phyloP scores from a whole-genome alignment of 768 basidiomycete genomes.

The Tricholoma bakamatsutake region DNA sequence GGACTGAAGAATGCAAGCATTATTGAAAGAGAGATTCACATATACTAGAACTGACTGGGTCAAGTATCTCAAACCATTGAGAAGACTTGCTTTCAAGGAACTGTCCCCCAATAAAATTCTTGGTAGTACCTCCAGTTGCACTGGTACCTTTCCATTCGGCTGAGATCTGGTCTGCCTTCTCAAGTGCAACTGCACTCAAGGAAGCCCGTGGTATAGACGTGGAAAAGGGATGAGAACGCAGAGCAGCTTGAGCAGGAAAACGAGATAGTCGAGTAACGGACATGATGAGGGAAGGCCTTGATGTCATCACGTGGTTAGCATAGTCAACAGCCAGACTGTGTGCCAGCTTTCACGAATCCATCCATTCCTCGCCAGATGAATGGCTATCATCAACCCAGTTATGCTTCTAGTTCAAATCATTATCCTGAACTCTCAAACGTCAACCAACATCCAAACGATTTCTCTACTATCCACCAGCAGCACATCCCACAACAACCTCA shows the following conservation, averaged over 20 bases:
- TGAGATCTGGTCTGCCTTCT: slow-evolving; percentile 66
- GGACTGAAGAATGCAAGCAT: slow-evolving; percentile 41
- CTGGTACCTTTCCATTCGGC: slow-evolving; percentile 83
- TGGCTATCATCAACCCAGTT: slow-evolving; percentile 24
- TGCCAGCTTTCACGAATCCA: slow-evolving; percentile 17
- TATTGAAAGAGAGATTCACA: neutral
- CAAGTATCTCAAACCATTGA: slow-evolving; percentile 82
- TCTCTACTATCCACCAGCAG: neutral
- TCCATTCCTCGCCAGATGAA: slow-evolving; percentile 20
- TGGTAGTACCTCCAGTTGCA: slow-evolving; percentile 79
- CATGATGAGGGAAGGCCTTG: slow-evolving; percentile 18
- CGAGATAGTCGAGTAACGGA: slow-evolving; percentile 26
- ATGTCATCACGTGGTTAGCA: slow-evolving; percentile 15
- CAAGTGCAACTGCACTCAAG: slow-evolving; percentile 48
- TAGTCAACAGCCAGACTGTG: neutral
- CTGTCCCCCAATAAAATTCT: slow-evolving; percentile 88
- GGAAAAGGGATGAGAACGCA: slow-evolving; percentile 32
- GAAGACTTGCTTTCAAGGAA: slow-evolving; percentile 77
- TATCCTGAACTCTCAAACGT: slow-evolving; percentile 22
- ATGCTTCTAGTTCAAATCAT: slow-evolving; percentile 28
- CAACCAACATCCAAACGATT: slow-evolving; percentile 4
- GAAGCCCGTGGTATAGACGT: slow-evolving; percentile 41
- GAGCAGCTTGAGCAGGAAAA: slow-evolving; percentile 13
- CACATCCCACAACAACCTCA: slow-evolving; percentile 1
- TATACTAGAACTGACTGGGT: slow-evolving; percentile 61